Base-by-base conservation (phyloP, 2,329 filamentous ascomycete genomes). In the Colletotrichum theobromicola region DNA sequence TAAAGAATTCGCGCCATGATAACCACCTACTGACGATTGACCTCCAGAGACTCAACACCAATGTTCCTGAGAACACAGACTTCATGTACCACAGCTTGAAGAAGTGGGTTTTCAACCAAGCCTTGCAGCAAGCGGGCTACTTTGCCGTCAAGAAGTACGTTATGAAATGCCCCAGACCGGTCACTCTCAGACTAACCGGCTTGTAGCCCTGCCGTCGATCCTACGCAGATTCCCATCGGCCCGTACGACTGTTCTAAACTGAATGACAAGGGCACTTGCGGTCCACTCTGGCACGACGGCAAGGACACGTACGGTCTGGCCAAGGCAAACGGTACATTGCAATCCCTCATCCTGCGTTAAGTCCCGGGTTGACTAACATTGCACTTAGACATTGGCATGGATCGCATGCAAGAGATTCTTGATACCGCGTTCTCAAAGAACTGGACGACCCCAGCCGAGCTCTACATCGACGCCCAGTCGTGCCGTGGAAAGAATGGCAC, bases 201-300 rank as follows among this genome's bases (percentile, higher is more conserved):
- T n/a, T 26, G 15, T 30, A 72, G 70, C 21, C 55, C 70, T 6
- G 64, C 64, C 8, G 30, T 72, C 30, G 70, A 72, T 30, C 64
- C 70, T 9, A 35, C 35, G 13, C 32, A 30, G 53, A 68, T 72
- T 16, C 70, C 69, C 9, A 72, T 72, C 18, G 55, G 15, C 16
- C 35, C 37, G 2, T 72, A 68, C 3, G 70, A 72, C n/a, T 68
- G 70, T 18, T 28, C 35, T 5, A 68, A 28, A 2, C 18, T 72
- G 9, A 64, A 61, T n/a, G 30, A 21, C 5, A 21, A 24, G 21
- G 46, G 35, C 9, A 68, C 64, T 9, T 68, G 70, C 26, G 70
- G 70, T n/a, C 70, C 70, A 12, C 60, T 72, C 16, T 68, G 70
- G 70, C 67, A 72, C 24, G 70, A 72, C 16, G 70, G 70, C 4